Evolutionary conservation across 306 rosid genomes (phyloP).

Genomic region (Comarum palustre): DNA sequence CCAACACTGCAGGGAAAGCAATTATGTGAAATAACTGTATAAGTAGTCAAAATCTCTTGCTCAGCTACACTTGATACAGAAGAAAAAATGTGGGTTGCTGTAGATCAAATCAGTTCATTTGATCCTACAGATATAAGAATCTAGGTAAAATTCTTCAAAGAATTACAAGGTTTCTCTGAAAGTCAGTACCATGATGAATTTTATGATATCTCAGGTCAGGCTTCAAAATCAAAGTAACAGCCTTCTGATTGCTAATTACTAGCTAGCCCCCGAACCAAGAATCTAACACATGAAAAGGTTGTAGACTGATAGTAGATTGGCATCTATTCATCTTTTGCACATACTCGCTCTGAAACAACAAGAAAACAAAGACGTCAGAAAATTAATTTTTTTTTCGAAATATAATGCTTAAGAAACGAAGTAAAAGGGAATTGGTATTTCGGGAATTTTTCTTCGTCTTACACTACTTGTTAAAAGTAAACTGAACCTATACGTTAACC

Average conservation of each 20-base stretch:
- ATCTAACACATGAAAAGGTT: constrained; percentile 4
- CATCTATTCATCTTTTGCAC: constrained; percentile 59
- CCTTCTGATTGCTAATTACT: constrained; percentile 14
- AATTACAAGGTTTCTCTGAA: constrained; percentile 21
- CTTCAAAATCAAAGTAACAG: constrained; percentile 23
- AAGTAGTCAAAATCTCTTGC: constrained; percentile 18
- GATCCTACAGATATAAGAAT: constrained; percentile 15
- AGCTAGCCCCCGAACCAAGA: constrained; percentile 15
- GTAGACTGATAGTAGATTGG: constrained; percentile 5
- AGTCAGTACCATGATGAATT: constrained; percentile 27
- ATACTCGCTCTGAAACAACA: constrained; percentile 67
- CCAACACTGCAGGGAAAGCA: not conserved
- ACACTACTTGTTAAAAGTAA: not conserved
- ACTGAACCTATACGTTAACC: constrained; percentile 2
- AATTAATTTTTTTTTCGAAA: not conserved
- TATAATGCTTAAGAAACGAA: not conserved
- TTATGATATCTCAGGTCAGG: constrained; percentile 19
- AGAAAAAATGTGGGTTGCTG: constrained; percentile 26
- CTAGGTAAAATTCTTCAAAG: constrained; percentile 25
- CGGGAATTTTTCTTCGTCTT: not conserved
- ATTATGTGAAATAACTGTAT: not conserved
- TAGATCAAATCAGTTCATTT: constrained; percentile 12
- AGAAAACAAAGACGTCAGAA: not conserved
- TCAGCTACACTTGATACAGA: constrained; percentile 28
- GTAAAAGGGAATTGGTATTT: not conserved